Base-by-base conservation (phyloP, 164 flowering plant species). In the Litsea cubeba region DNA sequence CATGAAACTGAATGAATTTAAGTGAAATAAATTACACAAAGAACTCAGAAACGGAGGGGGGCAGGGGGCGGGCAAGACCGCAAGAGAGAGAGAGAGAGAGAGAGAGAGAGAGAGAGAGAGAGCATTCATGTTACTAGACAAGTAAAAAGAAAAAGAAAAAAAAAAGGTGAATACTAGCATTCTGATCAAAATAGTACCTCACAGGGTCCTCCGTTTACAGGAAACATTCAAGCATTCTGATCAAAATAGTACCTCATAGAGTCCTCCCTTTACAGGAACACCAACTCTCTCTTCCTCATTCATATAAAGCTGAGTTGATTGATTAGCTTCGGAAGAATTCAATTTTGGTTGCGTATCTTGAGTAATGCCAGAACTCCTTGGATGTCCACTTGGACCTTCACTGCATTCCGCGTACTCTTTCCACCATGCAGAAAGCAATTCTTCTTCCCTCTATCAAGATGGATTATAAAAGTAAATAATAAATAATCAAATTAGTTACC, bases 261-360 rank as follows among this genome's bases (percentile, higher is more conserved):
- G 86, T 50, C 98, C 98, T 74, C 99, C 99, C 81, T 96, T 96
- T 2, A 96, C 98, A 77, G 99, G 98, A 28, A 94, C 99, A 62
- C 99, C 99, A 83, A 96, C 97, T 81, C 97, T 87, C 80, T 96
- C 99, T 81, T 91, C 95, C 79, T 94, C 98, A 8, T 7, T 40
- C 11, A 40, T 40, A 79, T 75, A 82, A 24, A 79, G 72, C 69
- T 82, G 65, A 17, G 76, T 69, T 79, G 90, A 73, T 73, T n/a
- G 50, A 78, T 71, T 74, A 77, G 30, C 74, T 50, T 84, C 88
- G 28, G 82, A 73, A 76, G 85, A 69, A 63, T 74, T 69, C 71
- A 71, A 54, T 69, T 74, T 75, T 32, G 50, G 18, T 67, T 68
- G 73, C 14, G 62, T n/a, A 79, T 80, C 87, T 50, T 71, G 24